phyloP scores from a whole-genome alignment of 192 early-diverging fungal species.

The Entomortierella beljakovae region DNA sequence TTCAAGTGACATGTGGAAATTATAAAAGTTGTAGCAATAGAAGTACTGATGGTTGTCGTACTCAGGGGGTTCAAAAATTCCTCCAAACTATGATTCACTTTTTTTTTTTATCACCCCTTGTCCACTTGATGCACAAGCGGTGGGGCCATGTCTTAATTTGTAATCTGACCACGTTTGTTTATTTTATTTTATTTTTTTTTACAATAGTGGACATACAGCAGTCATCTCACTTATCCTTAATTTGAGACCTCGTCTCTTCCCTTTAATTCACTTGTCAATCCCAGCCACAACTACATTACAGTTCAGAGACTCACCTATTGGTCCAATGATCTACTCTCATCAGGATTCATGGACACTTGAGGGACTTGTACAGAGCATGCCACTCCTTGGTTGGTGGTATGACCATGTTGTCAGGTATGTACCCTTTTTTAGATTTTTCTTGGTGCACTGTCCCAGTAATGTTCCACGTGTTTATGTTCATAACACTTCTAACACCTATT shows the following conservation, averaged over 20 bases:
- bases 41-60: no score
- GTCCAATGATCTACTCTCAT: constrained; percentile 63
- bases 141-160: no score
- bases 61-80: no score
- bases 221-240: constrained; percentile 62
- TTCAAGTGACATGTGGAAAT: background rate
- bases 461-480: background rate
- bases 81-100: no score
- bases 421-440: background rate
- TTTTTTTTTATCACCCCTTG: no score
- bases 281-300: constrained; percentile 61
- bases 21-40: no score
- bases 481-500: background rate
- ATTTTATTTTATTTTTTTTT: background rate
- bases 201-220: constrained; percentile 56
- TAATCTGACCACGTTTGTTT: background rate
- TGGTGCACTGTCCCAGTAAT: background rate
- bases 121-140: no score
- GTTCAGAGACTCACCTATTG: constrained; percentile 58
- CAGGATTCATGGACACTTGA: constrained; percentile 71
- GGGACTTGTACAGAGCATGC: constrained; percentile 64
- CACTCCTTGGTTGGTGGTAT: constrained; percentile 67
- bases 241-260: constrained; percentile 62
- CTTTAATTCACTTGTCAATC: constrained; percentile 58
- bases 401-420: constrained; percentile 62